These are phyloP conservation scores for Anthostomella pinea DNA, from an alignment of 2,329 filamentous ascomycete genomes.

Conservation along the genomic window DNA sequence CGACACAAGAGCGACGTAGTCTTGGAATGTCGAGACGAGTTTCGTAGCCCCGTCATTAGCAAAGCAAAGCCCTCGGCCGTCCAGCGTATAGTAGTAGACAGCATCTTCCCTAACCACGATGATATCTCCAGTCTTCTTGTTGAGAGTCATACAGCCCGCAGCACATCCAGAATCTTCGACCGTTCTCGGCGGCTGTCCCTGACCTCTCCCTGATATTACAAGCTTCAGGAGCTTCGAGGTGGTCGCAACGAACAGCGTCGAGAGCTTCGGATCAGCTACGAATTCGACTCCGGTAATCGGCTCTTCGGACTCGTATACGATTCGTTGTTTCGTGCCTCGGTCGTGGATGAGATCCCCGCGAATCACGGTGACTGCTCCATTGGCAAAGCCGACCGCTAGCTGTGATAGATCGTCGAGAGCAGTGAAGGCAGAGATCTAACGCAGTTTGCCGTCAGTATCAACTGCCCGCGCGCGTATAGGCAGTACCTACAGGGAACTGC, in stretches of 20 bases:
- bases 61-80: constrained; percentile 82
- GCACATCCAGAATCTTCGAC: constrained; percentile 88
- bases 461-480: neutral
- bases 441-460: constrained; percentile 1
- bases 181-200: constrained; percentile 83
- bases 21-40: constrained; percentile 71
- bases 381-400: constrained; percentile 91
- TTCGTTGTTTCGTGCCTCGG: constrained; percentile 87
- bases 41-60: constrained; percentile 92
- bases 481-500: constrained; percentile 80
- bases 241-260: constrained; percentile 87
- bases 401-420: constrained; percentile 86
- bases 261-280: constrained; percentile 55
- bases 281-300: constrained; percentile 91
- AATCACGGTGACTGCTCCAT: constrained; percentile 90
- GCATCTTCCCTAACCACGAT: constrained; percentile 94
- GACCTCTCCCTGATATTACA: constrained; percentile 81
- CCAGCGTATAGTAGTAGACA: constrained; percentile 85
- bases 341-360: constrained; percentile 94
- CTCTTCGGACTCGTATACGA: constrained; percentile 95
- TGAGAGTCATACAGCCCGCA: constrained; percentile 91
- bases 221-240: constrained; percentile 84
- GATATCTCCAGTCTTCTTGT: constrained; percentile 76
- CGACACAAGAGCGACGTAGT: constrained; percentile 85
- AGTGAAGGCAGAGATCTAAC: constrained; percentile 79